Evolutionary conservation across 108 stramenopile species (phyloP).

Genomic region (Phaeodactylum tricornutum): DNA sequence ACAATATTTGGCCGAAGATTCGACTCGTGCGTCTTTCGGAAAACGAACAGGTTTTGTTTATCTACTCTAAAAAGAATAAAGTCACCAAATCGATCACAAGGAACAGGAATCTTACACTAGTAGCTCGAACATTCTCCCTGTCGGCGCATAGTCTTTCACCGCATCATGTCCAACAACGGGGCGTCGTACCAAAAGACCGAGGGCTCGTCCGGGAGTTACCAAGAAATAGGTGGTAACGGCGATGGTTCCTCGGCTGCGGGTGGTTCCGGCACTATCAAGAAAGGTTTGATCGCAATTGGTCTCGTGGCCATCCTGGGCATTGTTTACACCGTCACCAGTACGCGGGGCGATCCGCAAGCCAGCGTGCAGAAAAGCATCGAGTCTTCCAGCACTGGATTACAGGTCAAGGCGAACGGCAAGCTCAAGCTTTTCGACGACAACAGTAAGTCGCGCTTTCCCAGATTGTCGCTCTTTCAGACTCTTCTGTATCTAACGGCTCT

Average conservation of each 20-base stretch:
- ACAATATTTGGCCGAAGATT: too few relatives aligned
- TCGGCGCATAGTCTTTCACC: too few relatives aligned
- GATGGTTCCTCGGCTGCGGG: not conserved
- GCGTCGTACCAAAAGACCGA: constrained; percentile 2
- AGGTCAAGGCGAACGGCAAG: constrained; percentile 20
- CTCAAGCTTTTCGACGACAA: constrained; percentile 41
- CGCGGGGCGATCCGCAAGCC: not conserved
- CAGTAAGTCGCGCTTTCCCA: constrained; percentile 17
- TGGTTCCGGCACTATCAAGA: not conserved
- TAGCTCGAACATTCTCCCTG: too few relatives aligned
- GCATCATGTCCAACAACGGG: constrained; percentile 4
- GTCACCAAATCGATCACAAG: too few relatives aligned
- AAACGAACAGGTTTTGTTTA: too few relatives aligned
- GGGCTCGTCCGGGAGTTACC: constrained; percentile 2
- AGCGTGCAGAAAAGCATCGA: constrained; percentile 2
- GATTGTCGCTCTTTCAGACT: not conserved
- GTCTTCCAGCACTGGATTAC: constrained; percentile 10
- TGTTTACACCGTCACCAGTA: not conserved
- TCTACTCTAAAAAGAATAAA: too few relatives aligned
- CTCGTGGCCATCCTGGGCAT: constrained; percentile 4
- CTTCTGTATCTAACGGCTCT: not conserved
- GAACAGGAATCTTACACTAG: too few relatives aligned
- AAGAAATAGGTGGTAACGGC: too few relatives aligned
- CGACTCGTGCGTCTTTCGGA: too few relatives aligned
- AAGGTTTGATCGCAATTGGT: not conserved